Evolutionary conservation across 768 basidiomycete species (phyloP), one percentile per base, ranked within the genome.

Genomic region (Boletellus ananas): DNA sequence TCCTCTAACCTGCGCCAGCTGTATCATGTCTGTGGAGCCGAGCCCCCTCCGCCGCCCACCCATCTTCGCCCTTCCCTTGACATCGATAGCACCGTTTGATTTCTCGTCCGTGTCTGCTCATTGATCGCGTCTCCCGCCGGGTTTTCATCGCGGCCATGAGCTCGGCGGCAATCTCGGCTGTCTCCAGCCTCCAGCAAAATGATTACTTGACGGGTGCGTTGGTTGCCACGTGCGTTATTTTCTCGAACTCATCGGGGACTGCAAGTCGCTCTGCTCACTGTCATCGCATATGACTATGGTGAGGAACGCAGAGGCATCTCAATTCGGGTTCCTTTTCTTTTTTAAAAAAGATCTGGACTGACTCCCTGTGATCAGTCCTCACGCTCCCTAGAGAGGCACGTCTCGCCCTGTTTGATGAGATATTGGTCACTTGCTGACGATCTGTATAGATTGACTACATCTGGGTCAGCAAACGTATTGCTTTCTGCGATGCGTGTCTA

Each of bases 251-350:
- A 56, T 16, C 5, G 27, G 14, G 21, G 9, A n/a, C 23, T 3
- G 2, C 23, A 29, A 56, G 55, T 55, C 17, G 34, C 41, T 21
- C 16, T 56, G 12, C 12, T 46, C n/a, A 40, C 53, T 21, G 52
- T 39, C 11, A 20, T 56, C 21, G 31, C 36, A 20, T 56, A 56
- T 10, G 55, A 56, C 34, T 55, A 50, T 36, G 38, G 55, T 56
- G 37, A 25, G 46, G n/a, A 27, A 34, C 16, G 7, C 6, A 34
- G 4, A 18, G 13, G 4, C 14, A 13, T 27, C 25, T 33, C 20
- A 20, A 9, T 31, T 20, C 13, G 18, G 34, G 29, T 29, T 42
- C 12, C 47, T 34, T 20, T 21, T 6, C 4, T 23, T 18, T 13
- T 29, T 9, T 29, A 29, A 7, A 29, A 29, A 7, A 29, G 11